Evolutionary conservation across 2,329 filamentous ascomycete genomes (phyloP), one percentile per base, ranked within the genome.

Genomic region (Botrytis medusae): DNA sequence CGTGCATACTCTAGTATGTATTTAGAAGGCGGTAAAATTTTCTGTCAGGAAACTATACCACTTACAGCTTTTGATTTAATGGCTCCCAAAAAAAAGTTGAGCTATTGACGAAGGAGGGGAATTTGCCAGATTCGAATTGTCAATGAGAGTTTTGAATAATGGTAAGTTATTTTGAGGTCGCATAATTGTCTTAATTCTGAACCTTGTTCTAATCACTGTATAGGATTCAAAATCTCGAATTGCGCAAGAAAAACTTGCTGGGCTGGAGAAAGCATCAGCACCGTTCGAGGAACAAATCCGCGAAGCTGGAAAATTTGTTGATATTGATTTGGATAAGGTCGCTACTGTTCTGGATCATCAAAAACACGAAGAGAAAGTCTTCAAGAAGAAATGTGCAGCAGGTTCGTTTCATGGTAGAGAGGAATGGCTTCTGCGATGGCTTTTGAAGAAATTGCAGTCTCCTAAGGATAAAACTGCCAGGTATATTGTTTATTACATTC

Each of bases 371-470:
- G 64, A 14, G 34, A 51, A 22, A 54, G 59, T 69, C 34, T 69
- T 44, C 40, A 59, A 61, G 9, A 73, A 74, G 29, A 65, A 67
- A 44, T 70, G 32, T 22, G 34, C n/a, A 46, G 61, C 69, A 5
- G 69, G 37, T 16, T 73, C 61, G 20, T 81, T 78, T 73, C 78
- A 80, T 76, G 80, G 78, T 42, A 86, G 88, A 78, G 87, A 89
- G 78, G 89, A 92, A 83, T 92, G 90, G 89, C 85, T 91, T 22
- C 80, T 92, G 73, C 86, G 87, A 78, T 92, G 91, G 91, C 82
- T 92, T 37, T 82, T 91, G 77, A 90, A 88, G 77, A 90, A 87
- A 79, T 76, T 91, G 70, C 78, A 87, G 85, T 77, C 74, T 44
- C 67, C 82, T 34, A 78, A 79, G 48, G 82, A 80, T 60, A 76